These are phyloP conservation scores for Zhuliangozyma blackwelliae DNA, from an alignment of 1,139 yeast genomes.

Conservation along the genomic window DNA sequence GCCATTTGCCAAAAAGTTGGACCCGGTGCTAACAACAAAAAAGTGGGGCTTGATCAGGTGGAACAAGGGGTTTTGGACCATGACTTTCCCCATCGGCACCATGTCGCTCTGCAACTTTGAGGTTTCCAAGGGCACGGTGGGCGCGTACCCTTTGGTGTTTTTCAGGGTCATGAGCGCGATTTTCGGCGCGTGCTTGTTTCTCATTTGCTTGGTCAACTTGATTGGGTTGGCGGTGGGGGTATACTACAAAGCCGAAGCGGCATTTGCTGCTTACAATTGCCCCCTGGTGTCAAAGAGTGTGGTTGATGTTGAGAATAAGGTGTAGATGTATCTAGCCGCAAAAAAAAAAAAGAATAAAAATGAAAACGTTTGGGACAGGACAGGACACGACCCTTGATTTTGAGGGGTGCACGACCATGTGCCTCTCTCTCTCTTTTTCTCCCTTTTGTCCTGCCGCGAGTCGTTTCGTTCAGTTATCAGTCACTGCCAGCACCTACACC, in stretches of 20 bases:
- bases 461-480: too few species aligned
- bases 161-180: slow-evolving; percentile 60
- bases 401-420: too few species aligned
- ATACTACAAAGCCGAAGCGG: not conserved
- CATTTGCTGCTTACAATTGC: not conserved
- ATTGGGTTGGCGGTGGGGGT: slow-evolving; percentile 5
- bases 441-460: too few species aligned
- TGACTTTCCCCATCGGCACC: slow-evolving; percentile 88
- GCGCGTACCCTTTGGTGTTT: slow-evolving; percentile 19
- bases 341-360: too few species aligned
- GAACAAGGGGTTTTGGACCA: slow-evolving; percentile 72
- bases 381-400: too few species aligned
- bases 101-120: slow-evolving; percentile 59
- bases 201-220: slow-evolving; percentile 8
- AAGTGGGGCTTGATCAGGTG: slow-evolving; percentile 36
- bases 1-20: slow-evolving; percentile 25
- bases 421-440: too few species aligned
- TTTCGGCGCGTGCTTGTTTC: slow-evolving; percentile 44
- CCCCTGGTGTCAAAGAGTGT: too few species aligned
- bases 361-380: too few species aligned
- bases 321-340: too few species aligned
- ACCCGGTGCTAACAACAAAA: slow-evolving; percentile 15
- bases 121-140: slow-evolving; percentile 37
- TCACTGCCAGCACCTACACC: too few species aligned
- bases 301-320: too few species aligned